Evolutionary conservation across 1,284 basidiomycete species (phyloP), one percentile per base, ranked within the genome.

Genomic region (Thelephora terrestris): DNA sequence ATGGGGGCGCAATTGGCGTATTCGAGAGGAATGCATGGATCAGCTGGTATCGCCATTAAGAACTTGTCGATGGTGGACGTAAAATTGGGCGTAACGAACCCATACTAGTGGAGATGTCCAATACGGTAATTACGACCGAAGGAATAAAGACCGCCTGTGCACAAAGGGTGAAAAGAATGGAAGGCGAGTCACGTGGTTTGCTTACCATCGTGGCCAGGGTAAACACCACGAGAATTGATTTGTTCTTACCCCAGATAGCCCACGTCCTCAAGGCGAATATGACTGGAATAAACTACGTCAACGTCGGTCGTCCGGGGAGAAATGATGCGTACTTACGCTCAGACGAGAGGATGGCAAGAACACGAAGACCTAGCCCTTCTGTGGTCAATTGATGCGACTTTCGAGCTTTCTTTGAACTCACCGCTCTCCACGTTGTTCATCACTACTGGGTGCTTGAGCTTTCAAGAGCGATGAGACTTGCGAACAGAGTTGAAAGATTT

Each of bases 251-350:
- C 53, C 53, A 54, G 21, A 55, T 47, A 3, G 50, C 53, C 53
- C 53, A 54, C 21, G 53, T 52, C 14, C 53, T 51, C 38, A 35
- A 45, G 12, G 43, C 53, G 17, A 54, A 45, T n/a, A 54, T 46
- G 7, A 55, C 53, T 55, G 17, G 2, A 9, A 34, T 17, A n/a
- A 17, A 27, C 37, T 24, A 29, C 12, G 10, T 7, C 4, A 14
- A 5, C n/a, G 12, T 18, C 25, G 16, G 10, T 17, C 29, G n/a
- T 18, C 32, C 16, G 4, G 9, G 18, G 5, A 10, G 12, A 18
- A 43, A 29, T 25, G 6, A 1, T 20, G 39, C 14, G 3, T 1
- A 25, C 53, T 43, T 25, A 55, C 53, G 36, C 17, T 52, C 53
- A 24, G 53, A 29, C 14, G 14, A 35, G 7, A 52, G 2, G 20